A percentile compares a stretch with the other conserved stretches of the same genome.
These are phyloP conservation scores for Colletotrichum tropicicola DNA, from an alignment of 2,329 filamentous ascomycete species.

Conservation along the genomic window DNA sequence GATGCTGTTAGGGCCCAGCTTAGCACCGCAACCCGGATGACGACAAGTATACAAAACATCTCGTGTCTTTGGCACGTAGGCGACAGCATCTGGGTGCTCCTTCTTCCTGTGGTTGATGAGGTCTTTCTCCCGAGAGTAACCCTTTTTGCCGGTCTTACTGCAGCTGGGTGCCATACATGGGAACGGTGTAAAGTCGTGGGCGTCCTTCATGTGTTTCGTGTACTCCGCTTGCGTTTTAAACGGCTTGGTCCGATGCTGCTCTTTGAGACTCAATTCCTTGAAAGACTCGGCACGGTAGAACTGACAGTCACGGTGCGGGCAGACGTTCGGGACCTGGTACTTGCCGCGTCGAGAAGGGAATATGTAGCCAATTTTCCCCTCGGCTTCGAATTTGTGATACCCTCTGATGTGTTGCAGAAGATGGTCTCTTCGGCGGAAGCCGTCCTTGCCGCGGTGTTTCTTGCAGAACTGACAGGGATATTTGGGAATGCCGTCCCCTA, in stretches of 20 bases:
- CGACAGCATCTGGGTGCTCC: constrained; percentile 29
- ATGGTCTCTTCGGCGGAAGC: constrained; percentile 48
- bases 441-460: constrained; percentile 39
- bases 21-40: neutral
- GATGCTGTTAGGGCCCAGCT: neutral
- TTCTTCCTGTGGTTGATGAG: constrained; percentile 35
- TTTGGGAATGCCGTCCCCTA: constrained; percentile 23
- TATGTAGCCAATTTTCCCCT: constrained; percentile 8
- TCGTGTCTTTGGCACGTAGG: neutral
- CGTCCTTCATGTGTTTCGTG: constrained; percentile 45
- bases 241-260: constrained; percentile 14
- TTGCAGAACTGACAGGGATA: constrained; percentile 43
- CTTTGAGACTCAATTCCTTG: neutral
- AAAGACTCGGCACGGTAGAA: constrained; percentile 31
- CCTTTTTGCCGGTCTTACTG: constrained; percentile 33
- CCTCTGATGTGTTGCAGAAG: constrained; percentile 45
- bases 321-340: constrained; percentile 14
- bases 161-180: constrained; percentile 42
- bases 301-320: constrained; percentile 34
- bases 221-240: constrained; percentile 38
- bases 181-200: constrained; percentile 43
- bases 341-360: neutral
- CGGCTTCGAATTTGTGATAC: constrained; percentile 43
- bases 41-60: neutral
- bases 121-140: constrained; percentile 35